Evolutionary conservation across 192 early-diverging fungal species (phyloP), one percentile per base, ranked within the genome.

Genomic region (Phycomyces blakesleeanus): DNA sequence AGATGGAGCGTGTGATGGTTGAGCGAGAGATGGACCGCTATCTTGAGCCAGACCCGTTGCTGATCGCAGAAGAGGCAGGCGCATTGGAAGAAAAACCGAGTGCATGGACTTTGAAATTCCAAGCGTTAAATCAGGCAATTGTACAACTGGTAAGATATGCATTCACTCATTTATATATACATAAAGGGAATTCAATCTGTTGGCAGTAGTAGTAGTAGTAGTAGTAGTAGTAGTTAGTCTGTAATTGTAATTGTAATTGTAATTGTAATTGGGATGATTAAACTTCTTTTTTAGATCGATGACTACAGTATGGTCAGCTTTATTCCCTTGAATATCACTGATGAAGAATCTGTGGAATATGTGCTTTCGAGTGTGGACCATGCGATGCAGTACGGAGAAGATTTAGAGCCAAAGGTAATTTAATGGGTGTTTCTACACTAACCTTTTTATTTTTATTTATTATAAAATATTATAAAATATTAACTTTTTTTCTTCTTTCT

Each of bases 301-400:
- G 94, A 98, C 67, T 98, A 90, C 69, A 97, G 92, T 75, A 96
- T 99, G 95, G 97, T 99, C 10, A 83, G 82, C 49, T 97, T 98
- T 68, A 66, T 99, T 53, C 95, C 95, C 47, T 76, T 99, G 20
- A 93, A 99, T 71, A 89, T 96, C 54, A 83, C 82, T 44, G 93
- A 99, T 67, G 97, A 99, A 64, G 96, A 98, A 62, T 95, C 92
- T 7, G 77, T 99, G 16, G 87, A 86, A 25, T 83, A 87, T 24
- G 78, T 99, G 16, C 71, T 99, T 34, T 90, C 89, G 14, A 89
- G 92, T 61, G 85, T 95, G 1, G 97, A 99, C 76, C 91, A 95
- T 63, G 92, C 97, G 0, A 87, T 96, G 25, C 97, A 99, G 80
- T 99, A 91, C 74, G 96, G 94, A 52, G 97, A 99, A 75, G 97